Conservation (phyloP, 2,329 filamentous ascomycete species). For the Pyrenochaeta sp. region DNA sequence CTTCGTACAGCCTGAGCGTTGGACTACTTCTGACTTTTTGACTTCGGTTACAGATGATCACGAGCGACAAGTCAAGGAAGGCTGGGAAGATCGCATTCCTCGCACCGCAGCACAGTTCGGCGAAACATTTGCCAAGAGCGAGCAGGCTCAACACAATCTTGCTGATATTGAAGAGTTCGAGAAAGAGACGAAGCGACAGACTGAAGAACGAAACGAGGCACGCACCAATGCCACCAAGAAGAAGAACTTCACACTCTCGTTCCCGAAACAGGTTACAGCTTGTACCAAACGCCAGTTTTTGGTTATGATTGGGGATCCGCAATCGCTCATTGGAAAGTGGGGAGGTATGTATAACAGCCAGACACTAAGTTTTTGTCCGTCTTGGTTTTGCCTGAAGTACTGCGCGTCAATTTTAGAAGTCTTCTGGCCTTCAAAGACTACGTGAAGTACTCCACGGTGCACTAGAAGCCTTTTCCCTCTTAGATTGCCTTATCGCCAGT, state of each 20-base stretch:
- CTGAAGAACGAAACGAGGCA: constrained; percentile 42
- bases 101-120: constrained; percentile 65
- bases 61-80: constrained; percentile 64
- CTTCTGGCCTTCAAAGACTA: not conserved
- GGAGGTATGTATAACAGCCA: constrained; percentile 3
- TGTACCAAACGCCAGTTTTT: constrained; percentile 55
- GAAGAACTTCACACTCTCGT: constrained; percentile 53
- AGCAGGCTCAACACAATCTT: constrained; percentile 49
- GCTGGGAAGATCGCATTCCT: constrained; percentile 66
- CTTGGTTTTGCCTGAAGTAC: not conserved
- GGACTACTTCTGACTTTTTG: constrained; percentile 76
- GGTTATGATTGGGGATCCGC: constrained; percentile 63
- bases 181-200: constrained; percentile 40
- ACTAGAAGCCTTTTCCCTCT: not conserved
- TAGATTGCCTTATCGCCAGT: not conserved
- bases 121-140: constrained; percentile 49
- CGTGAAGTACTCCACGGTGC: not conserved
- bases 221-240: constrained; percentile 50
- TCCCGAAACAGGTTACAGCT: constrained; percentile 51
- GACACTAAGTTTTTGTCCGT: not conserved
- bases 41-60: constrained; percentile 73
- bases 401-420: not conserved
- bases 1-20: constrained; percentile 71
- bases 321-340: constrained; percentile 59
- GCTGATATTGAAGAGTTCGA: constrained; percentile 53